Evolutionary conservation across 495 filamentous ascomycete genomes (phyloP).

Genomic region (Parachaetomium inaequale): DNA sequence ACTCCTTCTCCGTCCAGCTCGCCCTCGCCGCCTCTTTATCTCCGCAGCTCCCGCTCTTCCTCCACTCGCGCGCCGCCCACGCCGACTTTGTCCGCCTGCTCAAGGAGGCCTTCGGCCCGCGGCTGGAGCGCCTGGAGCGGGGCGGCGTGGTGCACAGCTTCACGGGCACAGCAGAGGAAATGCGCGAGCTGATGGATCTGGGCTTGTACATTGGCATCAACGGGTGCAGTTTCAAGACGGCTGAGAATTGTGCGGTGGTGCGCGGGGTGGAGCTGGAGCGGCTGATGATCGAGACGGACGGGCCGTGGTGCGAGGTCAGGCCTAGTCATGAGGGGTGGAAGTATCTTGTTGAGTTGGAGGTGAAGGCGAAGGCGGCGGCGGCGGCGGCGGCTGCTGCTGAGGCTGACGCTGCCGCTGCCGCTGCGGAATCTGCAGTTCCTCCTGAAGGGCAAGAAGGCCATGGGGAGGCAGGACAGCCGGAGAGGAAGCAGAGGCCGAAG

Average conservation of each 20-base stretch:
- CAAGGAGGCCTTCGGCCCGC: constrained; percentile 41
- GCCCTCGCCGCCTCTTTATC: constrained; percentile 63
- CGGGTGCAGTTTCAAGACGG: constrained; percentile 89
- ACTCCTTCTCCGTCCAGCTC: constrained; percentile 78
- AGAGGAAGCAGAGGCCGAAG: constrained; percentile 8
- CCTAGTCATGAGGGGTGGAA: constrained; percentile 61
- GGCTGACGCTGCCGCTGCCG: background rate
- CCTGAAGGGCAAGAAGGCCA: background rate
- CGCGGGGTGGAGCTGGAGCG: constrained; percentile 66
- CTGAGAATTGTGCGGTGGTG: constrained; percentile 80
- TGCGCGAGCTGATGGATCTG: constrained; percentile 67
- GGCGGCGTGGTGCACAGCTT: constrained; percentile 87
- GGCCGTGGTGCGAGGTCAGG: constrained; percentile 79
- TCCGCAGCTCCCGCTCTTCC: constrained; percentile 79
- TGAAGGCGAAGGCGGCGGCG: constrained; percentile 2
- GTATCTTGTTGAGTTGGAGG: constrained; percentile 42
- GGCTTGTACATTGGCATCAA: constrained; percentile 85
- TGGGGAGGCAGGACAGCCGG: constrained; percentile 5
- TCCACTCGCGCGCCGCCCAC: constrained; percentile 82
- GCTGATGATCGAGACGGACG: constrained; percentile 90
- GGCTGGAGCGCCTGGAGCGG: constrained; percentile 57
- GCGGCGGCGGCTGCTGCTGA: background rate
- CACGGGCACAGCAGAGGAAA: constrained; percentile 79
- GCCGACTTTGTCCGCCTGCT: constrained; percentile 72
- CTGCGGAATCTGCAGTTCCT: background rate